Percentiles rank a stretch among this genome's conserved stretches.
These are phyloP conservation scores for Meredithiella fracta DNA, from an alignment of 2,329 filamentous ascomycete species.

Conservation along the genomic window DNA sequence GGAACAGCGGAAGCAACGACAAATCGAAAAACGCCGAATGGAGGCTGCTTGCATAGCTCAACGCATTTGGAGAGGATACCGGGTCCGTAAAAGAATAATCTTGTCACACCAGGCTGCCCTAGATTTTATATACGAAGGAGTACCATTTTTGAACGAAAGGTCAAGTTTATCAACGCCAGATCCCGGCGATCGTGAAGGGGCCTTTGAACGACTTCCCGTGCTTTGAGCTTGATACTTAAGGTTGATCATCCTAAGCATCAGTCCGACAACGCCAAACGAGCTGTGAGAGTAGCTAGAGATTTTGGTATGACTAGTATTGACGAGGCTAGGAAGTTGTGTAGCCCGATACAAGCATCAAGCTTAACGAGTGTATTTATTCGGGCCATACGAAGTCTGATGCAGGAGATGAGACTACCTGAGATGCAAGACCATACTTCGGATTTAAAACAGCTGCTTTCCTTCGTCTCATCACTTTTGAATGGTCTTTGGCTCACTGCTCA, in stretches of 20 bases:
- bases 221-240: background rate
- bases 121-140: conserved; percentile 36
- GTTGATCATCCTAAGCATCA: background rate
- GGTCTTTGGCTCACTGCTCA: background rate
- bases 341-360: background rate
- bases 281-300: background rate
- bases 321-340: background rate
- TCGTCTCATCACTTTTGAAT: background rate
- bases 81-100: conserved; percentile 40
- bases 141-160: background rate
- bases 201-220: background rate
- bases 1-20: conserved; percentile 64
- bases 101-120: conserved; percentile 42
- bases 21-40: conserved; percentile 62
- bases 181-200: background rate
- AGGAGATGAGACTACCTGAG: background rate
- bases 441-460: background rate
- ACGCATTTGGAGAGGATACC: conserved; percentile 65
- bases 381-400: background rate
- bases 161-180: background rate
- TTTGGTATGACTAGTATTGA: background rate
- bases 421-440: background rate
- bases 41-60: conserved; percentile 63
- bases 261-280: background rate
- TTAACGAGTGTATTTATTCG: background rate